Base-by-base conservation (phyloP, 2,329 filamentous ascomycete species). In the Aspergillus tubingensis region DNA sequence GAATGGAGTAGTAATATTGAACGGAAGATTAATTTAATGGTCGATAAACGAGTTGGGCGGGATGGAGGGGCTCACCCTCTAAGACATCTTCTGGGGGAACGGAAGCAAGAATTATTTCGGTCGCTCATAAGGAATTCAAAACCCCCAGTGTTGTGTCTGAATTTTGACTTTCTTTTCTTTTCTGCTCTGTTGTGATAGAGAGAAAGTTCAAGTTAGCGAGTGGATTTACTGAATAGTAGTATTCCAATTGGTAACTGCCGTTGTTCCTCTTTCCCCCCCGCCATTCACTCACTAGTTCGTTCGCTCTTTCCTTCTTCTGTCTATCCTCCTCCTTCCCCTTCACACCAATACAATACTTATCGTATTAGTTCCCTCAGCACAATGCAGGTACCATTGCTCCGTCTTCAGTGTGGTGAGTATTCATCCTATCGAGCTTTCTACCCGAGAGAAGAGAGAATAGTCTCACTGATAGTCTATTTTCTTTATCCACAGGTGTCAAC, bases 381-480 rank as follows among this genome's bases (percentile, higher is more conserved):
- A 47, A 85, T 93, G 85, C 90, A 90, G 73, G 86, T 95, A 63
- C 93, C 94, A 71, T 81, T 98, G 56, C 84, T 96, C 75, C 88
- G 92, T 68, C 87, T 98, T 57, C 80, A 82, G 70, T 82, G 79
- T 68, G 86, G 86, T 88, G 76, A 68, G 76, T 68, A 23, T 8
- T 13, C 7, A 15, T 21, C 38, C 30, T 7, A 30, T 30, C 32
- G 5, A 19, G 32, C 11, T 32, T 8, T 38, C 23, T 4, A 11
- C 23, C n/a, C 19, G 6, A 47, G 7, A 3, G 3, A 27, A 15
- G 11, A 27, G 36, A 17, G 44, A 19, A 10, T 17, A 36, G 6
- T 13, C 3, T 36, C 32, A 36, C 47, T 50, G 32, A 50, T 19
- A 5, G 3, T 32, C 25, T 7, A 15, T 25, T n/a, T 58, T n/a